These are phyloP conservation scores for Farysia itapuensis DNA, from an alignment of 1,284 basidiomycete genomes.

Conservation along the genomic window DNA sequence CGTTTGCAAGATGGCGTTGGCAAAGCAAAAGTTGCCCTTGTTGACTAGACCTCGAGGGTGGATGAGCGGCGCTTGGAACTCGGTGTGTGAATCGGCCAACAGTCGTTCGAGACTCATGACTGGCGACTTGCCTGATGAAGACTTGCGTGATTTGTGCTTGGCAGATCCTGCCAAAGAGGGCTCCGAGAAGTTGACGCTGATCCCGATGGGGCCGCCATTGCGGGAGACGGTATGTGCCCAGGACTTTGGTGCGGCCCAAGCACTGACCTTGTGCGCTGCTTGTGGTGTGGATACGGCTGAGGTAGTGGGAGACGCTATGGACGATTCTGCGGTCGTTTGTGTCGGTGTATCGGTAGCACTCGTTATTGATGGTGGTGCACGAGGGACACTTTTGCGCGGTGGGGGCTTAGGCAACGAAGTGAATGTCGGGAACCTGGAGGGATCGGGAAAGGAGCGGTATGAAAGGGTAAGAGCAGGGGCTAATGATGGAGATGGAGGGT, in stretches of 20 bases:
- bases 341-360: conserved; percentile 16
- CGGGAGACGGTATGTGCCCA: conserved; percentile 30
- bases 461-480: conserved; percentile 40
- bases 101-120: conserved; percentile 33
- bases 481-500: conserved; percentile 24
- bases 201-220: conserved; percentile 17
- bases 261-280: conserved; percentile 13
- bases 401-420: conserved; percentile 11
- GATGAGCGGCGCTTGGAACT: conserved; percentile 62
- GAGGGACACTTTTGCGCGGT: too few relatives aligned
- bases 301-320: conserved; percentile 3
- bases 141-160: conserved; percentile 14
- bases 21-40: conserved; percentile 96
- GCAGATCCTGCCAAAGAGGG: conserved; percentile 4
- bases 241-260: conserved; percentile 29
- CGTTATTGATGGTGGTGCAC: conserved; percentile 1
- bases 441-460: conserved; percentile 21
- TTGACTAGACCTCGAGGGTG: conserved; percentile 85
- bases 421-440: conserved; percentile 13
- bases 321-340: conserved; percentile 16
- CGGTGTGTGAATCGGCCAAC: conserved; percentile 33
- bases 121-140: conserved; percentile 2
- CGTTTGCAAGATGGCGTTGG: conserved; percentile 88
- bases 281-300: conserved; percentile 11
- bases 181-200: conserved; percentile 32